Conservation (phyloP, 2,329 filamentous ascomycete species). For the Penicillium sp. region DNA sequence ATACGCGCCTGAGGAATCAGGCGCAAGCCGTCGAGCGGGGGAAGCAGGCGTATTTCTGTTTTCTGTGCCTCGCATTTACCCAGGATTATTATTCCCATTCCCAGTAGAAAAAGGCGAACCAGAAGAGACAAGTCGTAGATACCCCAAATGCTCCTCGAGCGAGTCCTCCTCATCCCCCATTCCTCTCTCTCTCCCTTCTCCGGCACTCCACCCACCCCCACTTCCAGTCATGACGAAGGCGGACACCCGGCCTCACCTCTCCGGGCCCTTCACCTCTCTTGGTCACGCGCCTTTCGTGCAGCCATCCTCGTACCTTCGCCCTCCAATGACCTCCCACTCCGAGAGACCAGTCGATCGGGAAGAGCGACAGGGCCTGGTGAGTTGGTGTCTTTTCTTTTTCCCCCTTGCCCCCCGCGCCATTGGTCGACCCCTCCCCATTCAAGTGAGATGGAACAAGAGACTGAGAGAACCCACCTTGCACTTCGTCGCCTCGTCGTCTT, state of each 20-base stretch:
- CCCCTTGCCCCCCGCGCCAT: slow-evolving; percentile 3
- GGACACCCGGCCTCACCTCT: slow-evolving; percentile 26
- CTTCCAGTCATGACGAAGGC: slow-evolving; percentile 27
- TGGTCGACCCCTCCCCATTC: not conserved
- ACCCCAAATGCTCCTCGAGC: not conserved
- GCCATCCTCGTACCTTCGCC: slow-evolving; percentile 53
- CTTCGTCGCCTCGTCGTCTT: not conserved
- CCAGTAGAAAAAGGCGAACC: not conserved
- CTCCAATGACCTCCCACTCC: slow-evolving; percentile 48
- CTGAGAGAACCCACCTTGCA: not conserved
- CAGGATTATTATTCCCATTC: not conserved
- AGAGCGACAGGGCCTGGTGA: slow-evolving; percentile 55
- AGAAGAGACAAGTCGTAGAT: not conserved
- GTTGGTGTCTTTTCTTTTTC: slow-evolving; percentile 27
- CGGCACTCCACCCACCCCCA: slow-evolving; percentile 12
- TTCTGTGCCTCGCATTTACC: slow-evolving; percentile 1
- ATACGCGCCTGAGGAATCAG: not conserved
- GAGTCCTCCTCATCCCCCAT: not conserved
- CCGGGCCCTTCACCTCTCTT: slow-evolving; percentile 25
- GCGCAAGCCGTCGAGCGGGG: not conserved
- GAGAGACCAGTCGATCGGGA: slow-evolving; percentile 54
- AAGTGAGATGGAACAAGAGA: not conserved
- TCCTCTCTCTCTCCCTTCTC: not conserved
- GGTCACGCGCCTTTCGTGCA: slow-evolving; percentile 55
- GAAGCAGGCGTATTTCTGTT: slow-evolving; percentile 2